A percentile compares a stretch with the other conserved stretches of the same genome.
Conservation (phyloP, 148 eudicot genomes). For the Silene latifolia region DNA sequence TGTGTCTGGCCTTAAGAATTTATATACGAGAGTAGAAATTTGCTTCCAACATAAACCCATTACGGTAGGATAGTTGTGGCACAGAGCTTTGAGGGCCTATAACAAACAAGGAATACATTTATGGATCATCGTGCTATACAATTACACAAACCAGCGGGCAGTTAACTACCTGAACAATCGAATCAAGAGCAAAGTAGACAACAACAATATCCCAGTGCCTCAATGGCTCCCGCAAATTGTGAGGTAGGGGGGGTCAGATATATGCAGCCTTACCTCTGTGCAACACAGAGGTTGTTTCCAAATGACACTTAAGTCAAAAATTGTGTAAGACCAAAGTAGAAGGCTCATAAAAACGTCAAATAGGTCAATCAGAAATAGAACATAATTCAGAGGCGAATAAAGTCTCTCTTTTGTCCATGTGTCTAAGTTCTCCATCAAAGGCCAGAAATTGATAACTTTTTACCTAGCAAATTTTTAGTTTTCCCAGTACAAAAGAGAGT, state of each 20-base stretch:
- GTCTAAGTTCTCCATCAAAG: neutral
- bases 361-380: neutral
- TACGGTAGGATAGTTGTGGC: constrained; percentile 82
- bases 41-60: constrained; percentile 66
- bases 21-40: constrained; percentile 46
- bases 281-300: too few species aligned
- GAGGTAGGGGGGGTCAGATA: too few species aligned
- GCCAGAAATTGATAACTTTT: constrained; percentile 2
- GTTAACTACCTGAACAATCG: neutral
- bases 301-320: too few species aligned
- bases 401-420: neutral
- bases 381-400: neutral
- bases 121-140: constrained; percentile 16
- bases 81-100: constrained; percentile 93
- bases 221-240: too few species aligned
- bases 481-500: neutral
- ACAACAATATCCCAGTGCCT: too few species aligned
- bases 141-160: neutral
- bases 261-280: too few species aligned
- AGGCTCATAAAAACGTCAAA: neutral
- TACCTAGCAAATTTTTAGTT: neutral
- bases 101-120: constrained; percentile 27
- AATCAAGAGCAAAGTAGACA: constrained; percentile 3
- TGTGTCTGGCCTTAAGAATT: constrained; percentile 39
- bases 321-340: neutral